Base-by-base conservation (phyloP, 768 basidiomycete genomes). In the Chalciporus piperatus region DNA sequence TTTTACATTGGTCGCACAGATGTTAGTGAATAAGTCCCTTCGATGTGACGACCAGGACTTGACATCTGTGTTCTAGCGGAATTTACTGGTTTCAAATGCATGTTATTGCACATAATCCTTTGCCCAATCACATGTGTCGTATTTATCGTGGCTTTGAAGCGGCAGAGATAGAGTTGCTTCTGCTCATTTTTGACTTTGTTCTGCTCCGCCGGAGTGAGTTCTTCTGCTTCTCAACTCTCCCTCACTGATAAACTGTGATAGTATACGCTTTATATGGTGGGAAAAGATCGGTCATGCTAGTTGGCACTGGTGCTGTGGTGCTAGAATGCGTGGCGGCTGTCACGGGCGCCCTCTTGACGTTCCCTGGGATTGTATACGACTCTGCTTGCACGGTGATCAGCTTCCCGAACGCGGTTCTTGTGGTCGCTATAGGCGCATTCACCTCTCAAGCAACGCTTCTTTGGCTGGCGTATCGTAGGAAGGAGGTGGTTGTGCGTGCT, bases 161-260 rank as follows among this genome's bases (percentile, higher is more conserved):
- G 54, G 9, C 4, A 2, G 28, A 41, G 22, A 37, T 52, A 27
- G 42, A 42, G 3, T 4, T 55, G 8, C 48, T 66, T 16, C 45
- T 65, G 50, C 33, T 63, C 2, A 38, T 42, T 6, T 54, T 66
- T 2, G 59, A 66, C 28, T 2, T 22, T 13, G 39, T 66, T 27
- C 44, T 66, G 4, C 48, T 61, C 25, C 37, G 65, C 28, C 55
- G 65, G 48, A 59, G 65, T 65, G 45, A 37, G 56, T 58, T 23
- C 25, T 9, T 45, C 28, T 14, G 3, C 14, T 3, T 37, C 27
- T 48, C 3, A 30, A 7, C 1, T 10, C 8, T 52, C 17, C 12
- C 9, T 32, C 19, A 32, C 48, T 50, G 7, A 59, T 11, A n/a
- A 10, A 14, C 10, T 3, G 19, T 16, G 14, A 8, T 33, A 66